A percentile compares a stretch with the other conserved stretches of the same genome.
Conservation (phyloP, 2,329 filamentous ascomycete species). For the Colletotrichum cordylinicola region DNA sequence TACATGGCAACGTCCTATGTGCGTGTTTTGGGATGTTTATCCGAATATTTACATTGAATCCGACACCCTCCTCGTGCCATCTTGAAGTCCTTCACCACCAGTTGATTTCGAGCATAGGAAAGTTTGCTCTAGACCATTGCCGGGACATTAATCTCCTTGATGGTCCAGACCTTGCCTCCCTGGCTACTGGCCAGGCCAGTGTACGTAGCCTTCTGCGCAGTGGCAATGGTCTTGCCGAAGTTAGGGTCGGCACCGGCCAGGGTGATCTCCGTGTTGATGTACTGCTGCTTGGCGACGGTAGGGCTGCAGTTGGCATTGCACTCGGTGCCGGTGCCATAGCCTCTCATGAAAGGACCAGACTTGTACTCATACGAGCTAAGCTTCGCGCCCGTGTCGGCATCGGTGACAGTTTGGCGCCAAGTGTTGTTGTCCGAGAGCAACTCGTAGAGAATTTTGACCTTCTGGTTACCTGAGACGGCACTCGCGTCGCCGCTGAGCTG, state of each 20-base stretch:
- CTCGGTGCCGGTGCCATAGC: conserved; percentile 44
- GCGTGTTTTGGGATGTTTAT: not conserved
- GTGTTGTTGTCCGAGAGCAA: conserved; percentile 27
- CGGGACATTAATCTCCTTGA: conserved; percentile 2
- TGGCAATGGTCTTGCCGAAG: not conserved
- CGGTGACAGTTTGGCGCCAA: conserved; percentile 35
- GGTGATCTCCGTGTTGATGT: conserved; percentile 27
- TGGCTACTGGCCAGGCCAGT: not conserved
- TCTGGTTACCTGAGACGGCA: not conserved
- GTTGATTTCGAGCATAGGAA: not conserved
- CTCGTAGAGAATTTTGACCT: conserved; percentile 22
- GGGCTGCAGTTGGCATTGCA: conserved; percentile 40
- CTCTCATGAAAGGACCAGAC: conserved; percentile 41
- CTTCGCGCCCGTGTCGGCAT: conserved; percentile 36
- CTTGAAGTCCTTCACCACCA: not conserved
- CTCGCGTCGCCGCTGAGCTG: conserved; percentile 28
- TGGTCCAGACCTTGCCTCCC: conserved; percentile 1
- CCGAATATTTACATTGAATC: not conserved
- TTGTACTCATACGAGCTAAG: conserved; percentile 38
- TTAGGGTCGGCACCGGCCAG: not conserved
- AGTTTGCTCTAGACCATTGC: not conserved
- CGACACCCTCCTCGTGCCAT: not conserved
- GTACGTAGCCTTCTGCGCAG: not conserved
- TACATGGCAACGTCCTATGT: not conserved
- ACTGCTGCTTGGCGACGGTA: conserved; percentile 37